These are phyloP conservation scores for Endocalyx cinctus DNA, from an alignment of 2,329 filamentous ascomycete species.

Conservation along the genomic window DNA sequence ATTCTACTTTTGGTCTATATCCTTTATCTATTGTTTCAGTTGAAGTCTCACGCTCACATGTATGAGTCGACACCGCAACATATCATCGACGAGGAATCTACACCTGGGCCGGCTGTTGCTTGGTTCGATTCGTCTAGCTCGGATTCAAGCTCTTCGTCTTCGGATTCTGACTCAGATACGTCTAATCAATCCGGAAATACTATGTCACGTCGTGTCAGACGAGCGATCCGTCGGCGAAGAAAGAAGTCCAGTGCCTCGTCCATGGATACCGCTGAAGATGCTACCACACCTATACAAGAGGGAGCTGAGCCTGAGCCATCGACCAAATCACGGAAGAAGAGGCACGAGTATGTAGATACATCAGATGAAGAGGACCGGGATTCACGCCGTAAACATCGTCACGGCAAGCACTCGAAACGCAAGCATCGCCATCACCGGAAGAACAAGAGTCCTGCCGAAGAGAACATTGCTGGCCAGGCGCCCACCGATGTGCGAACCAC, in stretches of 20 bases:
- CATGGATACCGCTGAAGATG: constrained; percentile 49
- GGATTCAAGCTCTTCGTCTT: constrained; percentile 51
- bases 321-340: no score
- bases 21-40: constrained; percentile 82
- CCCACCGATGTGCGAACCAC: constrained; percentile 12
- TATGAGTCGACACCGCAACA: constrained; percentile 90
- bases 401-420: constrained; percentile 40
- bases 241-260: constrained; percentile 75
- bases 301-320: constrained; percentile 35
- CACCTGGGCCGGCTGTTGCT: constrained; percentile 76
- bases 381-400: constrained; percentile 31
- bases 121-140: constrained; percentile 71
- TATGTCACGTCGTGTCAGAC: constrained; percentile 70
- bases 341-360: constrained; percentile 35
- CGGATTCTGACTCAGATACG: constrained; percentile 63
- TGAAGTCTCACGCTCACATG: constrained; percentile 88
- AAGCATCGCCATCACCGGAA: constrained; percentile 34
- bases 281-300: constrained; percentile 29
- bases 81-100: constrained; percentile 86
- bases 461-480: constrained; percentile 27
- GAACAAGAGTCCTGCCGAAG: constrained; percentile 15
- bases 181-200: constrained; percentile 58
- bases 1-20: constrained; percentile 76
- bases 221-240: constrained; percentile 65
- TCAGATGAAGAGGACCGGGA: constrained; percentile 39